phyloP scores from a whole-genome alignment of 805 yeast species.

The Ogataea saltuana region DNA sequence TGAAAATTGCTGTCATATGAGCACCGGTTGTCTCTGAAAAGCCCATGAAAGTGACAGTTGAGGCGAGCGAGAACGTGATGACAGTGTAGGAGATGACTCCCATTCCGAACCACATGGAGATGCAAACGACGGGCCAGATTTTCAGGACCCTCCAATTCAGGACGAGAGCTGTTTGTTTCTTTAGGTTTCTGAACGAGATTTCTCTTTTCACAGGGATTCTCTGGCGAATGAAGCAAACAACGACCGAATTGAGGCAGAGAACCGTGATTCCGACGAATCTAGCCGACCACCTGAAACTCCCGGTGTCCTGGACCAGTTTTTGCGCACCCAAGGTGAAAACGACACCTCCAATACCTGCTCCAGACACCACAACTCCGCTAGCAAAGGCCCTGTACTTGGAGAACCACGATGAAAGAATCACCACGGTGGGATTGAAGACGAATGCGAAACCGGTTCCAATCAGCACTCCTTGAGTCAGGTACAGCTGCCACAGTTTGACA shows the following conservation, averaged over 20 bases:
- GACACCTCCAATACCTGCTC: conserved; percentile 47
- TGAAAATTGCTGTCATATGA: conserved; percentile 45
- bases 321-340: conserved; percentile 37
- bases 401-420: conserved; percentile 56
- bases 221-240: conserved; percentile 46
- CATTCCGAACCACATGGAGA: conserved; percentile 34
- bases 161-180: conserved; percentile 13
- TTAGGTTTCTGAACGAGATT: conserved; percentile 10
- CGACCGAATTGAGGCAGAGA: conserved; percentile 39
- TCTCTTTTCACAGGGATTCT: conserved; percentile 33
- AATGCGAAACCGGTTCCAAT: conserved; percentile 52
- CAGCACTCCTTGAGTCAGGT: conserved; percentile 52
- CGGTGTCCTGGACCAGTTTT: conserved; percentile 39
- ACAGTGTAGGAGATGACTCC: conserved; percentile 44
- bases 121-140: conserved; percentile 18
- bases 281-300: conserved; percentile 45
- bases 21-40: conserved; percentile 44
- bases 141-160: conserved; percentile 21
- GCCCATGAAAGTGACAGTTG: conserved; percentile 51
- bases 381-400: conserved; percentile 45
- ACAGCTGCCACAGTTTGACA: conserved; percentile 49
- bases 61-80: conserved; percentile 47
- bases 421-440: conserved; percentile 52
- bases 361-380: conserved; percentile 39
- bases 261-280: conserved; percentile 44